Conservation (phyloP, 129 eudicot species). For the Scalesia atractyloides region DNA sequence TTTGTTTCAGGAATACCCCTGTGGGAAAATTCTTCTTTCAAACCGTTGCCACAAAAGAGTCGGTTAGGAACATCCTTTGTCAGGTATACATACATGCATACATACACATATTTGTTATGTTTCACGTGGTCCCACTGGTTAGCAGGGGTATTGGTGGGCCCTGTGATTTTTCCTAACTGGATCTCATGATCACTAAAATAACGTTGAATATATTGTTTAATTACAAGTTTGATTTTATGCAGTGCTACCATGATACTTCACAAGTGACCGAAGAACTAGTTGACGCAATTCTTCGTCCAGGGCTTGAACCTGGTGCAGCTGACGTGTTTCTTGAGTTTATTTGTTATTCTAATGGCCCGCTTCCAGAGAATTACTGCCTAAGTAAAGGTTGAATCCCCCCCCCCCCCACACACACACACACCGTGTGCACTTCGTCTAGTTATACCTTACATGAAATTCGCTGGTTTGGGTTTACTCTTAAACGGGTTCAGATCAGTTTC, state of each 20-base stretch:
- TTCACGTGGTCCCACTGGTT: no score
- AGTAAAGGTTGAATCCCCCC: slow-evolving; percentile 61
- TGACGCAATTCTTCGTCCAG: slow-evolving; percentile 76
- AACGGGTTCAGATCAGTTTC: no score
- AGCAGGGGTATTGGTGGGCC: no score
- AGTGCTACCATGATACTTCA: slow-evolving; percentile 93
- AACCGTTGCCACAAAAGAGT: slow-evolving; percentile 72
- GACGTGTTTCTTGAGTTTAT: slow-evolving; percentile 97
- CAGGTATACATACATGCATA: slow-evolving; percentile 51
- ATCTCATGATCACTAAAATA: not conserved
- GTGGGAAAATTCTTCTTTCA: slow-evolving; percentile 75
- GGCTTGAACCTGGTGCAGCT: slow-evolving; percentile 94
- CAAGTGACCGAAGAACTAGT: slow-evolving; percentile 96
- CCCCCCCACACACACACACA: not conserved
- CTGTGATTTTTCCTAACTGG: no score
- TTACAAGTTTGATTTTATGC: slow-evolving; percentile 19
- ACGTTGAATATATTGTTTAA: not conserved
- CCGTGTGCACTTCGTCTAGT: no score
- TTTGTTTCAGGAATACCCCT: slow-evolving; percentile 66
- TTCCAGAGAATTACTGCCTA: slow-evolving; percentile 91
- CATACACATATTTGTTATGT: no score
- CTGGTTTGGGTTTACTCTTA: no score
- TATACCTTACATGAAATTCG: no score
- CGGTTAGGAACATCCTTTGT: slow-evolving; percentile 83
- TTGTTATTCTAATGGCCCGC: slow-evolving; percentile 95